Base-by-base conservation (phyloP, 192 early-diverging fungal species). In the Coemansia sp. region DNA sequence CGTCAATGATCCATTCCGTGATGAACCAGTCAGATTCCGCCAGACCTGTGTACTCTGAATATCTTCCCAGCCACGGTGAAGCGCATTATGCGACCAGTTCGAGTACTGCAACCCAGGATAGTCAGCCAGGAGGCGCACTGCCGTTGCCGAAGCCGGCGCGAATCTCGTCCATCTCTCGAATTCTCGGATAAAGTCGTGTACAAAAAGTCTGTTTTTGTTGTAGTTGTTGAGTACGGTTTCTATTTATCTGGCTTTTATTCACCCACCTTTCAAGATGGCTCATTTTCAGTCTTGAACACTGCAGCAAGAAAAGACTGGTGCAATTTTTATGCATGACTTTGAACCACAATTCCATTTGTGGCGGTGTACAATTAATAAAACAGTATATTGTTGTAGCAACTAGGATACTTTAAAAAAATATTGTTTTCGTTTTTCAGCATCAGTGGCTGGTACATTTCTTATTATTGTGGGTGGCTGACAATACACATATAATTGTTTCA, bases 161-260 rank as follows among this genome's bases (percentile, higher is more conserved):
- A 50, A 29, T 62, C 14, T 51, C 62, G 21, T 71, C 77, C 17
- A 79, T 79, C 29, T 79, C 77, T 11, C 64, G 65, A 48, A 83
- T 69, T 39, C 60, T 65, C 9, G 58, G 59, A 25, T 65, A 45
- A 64, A 15, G 4, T 53, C 27, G 27, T 66, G 56, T 61, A 69
- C 66, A 58, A 72, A 75, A 45, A 71, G 25, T 35, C 6, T 35
- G 32, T 35, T 35, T 35, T 35, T 35, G 32, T 35, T 32, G 29
- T 32, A 8, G 32, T 35, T 8, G 32, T 24, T 53, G 10, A 53
- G 21, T 68, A 35, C 32, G 15, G 48, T 81, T 56, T 55, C 76
- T 56, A 62, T 75, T 56, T 66, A 59, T 49, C 63, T 67, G 57
- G 59, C 69, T 38, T 67, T 65, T 37, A 11, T 64, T 32, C 22